Base-by-base conservation (phyloP, 768 basidiomycete species). In the Amanita fuliginea region DNA sequence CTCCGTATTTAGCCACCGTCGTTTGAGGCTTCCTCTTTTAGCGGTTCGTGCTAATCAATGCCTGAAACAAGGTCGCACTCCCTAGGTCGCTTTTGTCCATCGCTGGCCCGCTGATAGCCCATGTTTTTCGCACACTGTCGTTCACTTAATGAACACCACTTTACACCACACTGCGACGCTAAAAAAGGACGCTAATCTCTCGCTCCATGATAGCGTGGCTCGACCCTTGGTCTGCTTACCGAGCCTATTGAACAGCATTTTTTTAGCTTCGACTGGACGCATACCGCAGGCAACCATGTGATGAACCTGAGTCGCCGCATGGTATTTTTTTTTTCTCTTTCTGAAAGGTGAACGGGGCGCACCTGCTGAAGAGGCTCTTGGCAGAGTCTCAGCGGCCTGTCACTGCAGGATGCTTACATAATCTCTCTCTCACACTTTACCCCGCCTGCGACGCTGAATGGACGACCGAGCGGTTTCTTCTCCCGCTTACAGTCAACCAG, bases 401-500 rank as follows among this genome's bases (percentile, higher is more conserved):
- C n/a, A n/a, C n/a, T n/a, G n/a, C n/a, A n/a, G n/a, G n/a, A n/a
- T 24, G 47, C 47, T 49, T 49, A 49, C 39, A 22, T 49, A 49
- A 49, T 40, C 4, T 49, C 47, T 50, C 57, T 47, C 55, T 54
- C 56, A 59, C 54, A 51, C 53, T 55, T 50, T 56, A n/a, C n/a
- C n/a, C n/a, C n/a, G n/a, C 47, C 9, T 51, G 51, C 32, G 49
- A 45, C 51, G 54, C 55, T 52, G 34, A 57, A 67, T 64, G 64
- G 59, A 62, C 51, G 59, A 60, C 54, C 55, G 46, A 44, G 42
- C 56, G 53, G 56, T 60, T 37, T 57, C 60, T 61, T 59, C 62
- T 49, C 56, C 56, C 48, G 58, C 56, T 56, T 53, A 62, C 54
- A 52, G 51, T 52, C 60, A 62, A 30, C 55, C 57, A 36, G 54